Base-by-base conservation (phyloP, 345 rosid genomes). In the Eutrema yunnanense region DNA sequence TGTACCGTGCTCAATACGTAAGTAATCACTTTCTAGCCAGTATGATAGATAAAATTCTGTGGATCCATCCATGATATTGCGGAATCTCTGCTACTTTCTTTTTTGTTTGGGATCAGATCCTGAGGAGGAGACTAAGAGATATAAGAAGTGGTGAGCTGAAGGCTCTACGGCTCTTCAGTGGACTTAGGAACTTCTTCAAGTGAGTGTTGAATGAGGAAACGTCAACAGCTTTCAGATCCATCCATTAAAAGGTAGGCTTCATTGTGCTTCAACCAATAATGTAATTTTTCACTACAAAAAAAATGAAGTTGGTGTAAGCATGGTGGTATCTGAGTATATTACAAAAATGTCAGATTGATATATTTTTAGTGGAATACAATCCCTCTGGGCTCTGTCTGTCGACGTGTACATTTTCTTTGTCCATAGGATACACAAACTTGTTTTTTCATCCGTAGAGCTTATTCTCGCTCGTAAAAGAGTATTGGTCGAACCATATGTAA, bases 1-100 rank as follows among this genome's bases (percentile, higher is more conserved):
- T 95, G 9, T 95, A 83, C 56, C 93, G 97, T 57, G 85, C 97
- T 47, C 96, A 91, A 87, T 84, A 86, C 56, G 99, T 95, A 83
- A 89, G 96, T 53, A 38, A 58, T 58, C 16, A 32, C 36, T 46
- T 30, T 55, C 37, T 61, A 50, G 12, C 62, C 16, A 26, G 38
- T 61, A 44, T 49, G 19, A 16, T 34, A 50, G 22, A 47, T 48
- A 44, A 11, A 13, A 14, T 6, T 44, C 1, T 16, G 14, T 67
- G 51, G 22, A 56, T 48, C 32, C 4, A 63, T 49, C 37, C 11
- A 22, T 64, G 60, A 47, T 40, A 16, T 11, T 44, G 38, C 58
- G 26, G 27, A 49, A 65, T 27, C 32, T 32, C 40, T 50, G 26
- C 10, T 38, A 4, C 26, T 42, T 1, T 51, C 26, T 9, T 16